These are phyloP conservation scores for Beta vulgaris DNA, from an alignment of 148 eudicot genomes.

Conservation along the genomic window DNA sequence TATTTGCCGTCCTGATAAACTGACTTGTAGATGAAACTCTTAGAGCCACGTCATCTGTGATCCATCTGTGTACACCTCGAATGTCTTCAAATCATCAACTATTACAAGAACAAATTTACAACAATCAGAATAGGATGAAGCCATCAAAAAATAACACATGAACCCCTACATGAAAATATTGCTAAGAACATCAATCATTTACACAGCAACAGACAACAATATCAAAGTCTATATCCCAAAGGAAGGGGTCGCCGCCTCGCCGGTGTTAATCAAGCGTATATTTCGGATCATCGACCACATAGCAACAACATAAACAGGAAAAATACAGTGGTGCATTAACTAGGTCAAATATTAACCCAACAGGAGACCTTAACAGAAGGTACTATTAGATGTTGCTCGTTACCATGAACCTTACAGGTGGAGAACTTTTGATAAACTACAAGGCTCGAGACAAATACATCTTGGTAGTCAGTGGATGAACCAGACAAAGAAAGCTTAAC, in stretches of 20 bases:
- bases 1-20: constrained; percentile 14
- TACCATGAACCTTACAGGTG: no score
- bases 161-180: neutral
- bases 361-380: no score
- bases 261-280: no score
- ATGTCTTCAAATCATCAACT: constrained; percentile 5
- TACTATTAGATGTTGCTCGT: no score
- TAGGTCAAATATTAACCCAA: no score
- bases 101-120: neutral
- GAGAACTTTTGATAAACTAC: no score
- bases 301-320: no score
- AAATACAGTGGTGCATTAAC: no score
- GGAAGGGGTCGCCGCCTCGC: no score
- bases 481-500: neutral
- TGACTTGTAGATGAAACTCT: constrained; percentile 12
- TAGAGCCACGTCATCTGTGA: constrained; percentile 6
- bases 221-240: no score
- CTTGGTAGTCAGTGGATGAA: neutral
- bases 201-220: no score
- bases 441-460: neutral
- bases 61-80: constrained; percentile 5
- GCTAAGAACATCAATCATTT: neutral
- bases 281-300: no score
- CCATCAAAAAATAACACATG: neutral
- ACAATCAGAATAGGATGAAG: neutral